Percentiles rank a stretch among this genome's conserved stretches.
phyloP scores from a whole-genome alignment of 352 stramenopile genomes.

The Peronospora tabacina region DNA sequence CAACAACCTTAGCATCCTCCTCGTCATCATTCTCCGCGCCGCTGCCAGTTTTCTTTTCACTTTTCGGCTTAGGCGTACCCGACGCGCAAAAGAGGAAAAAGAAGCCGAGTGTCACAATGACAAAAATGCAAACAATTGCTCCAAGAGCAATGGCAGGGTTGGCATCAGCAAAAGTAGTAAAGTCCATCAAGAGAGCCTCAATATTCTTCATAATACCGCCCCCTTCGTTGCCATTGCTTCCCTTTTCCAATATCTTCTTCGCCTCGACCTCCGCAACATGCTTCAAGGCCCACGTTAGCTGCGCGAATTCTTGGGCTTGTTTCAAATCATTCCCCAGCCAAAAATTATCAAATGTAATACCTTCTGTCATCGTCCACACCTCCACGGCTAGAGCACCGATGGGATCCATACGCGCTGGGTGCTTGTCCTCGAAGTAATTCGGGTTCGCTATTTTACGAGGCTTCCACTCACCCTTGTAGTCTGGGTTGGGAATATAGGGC shows the following conservation, averaged over 20 bases:
- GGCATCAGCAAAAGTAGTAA: conserved; percentile 43
- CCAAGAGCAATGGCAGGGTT: conserved; percentile 54
- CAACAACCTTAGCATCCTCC: conserved; percentile 33
- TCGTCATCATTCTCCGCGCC: conserved; percentile 29
- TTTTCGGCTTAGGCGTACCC: conserved; percentile 12
- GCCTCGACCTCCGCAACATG: conserved; percentile 53
- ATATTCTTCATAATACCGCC: conserved; percentile 38
- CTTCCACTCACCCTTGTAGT: conserved; percentile 88
- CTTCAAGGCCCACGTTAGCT: conserved; percentile 71
- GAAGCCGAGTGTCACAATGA: conserved; percentile 35
- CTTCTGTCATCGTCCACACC: conserved; percentile 87
- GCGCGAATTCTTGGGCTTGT: conserved; percentile 73
- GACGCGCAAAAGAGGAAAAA: conserved; percentile 63
- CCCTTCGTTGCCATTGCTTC: conserved; percentile 41
- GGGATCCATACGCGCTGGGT: conserved; percentile 74
- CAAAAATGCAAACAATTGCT: conserved; percentile 32
- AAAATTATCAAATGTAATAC: conserved; percentile 91
- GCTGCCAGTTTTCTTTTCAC: conserved; percentile 31
- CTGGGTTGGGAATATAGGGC: conserved; percentile 88
- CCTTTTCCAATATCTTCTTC: conserved; percentile 42
- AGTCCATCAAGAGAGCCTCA: conserved; percentile 31
- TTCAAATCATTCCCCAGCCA: conserved; percentile 80
- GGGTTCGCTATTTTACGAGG: conserved; percentile 89
- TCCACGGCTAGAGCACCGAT: conserved; percentile 89
- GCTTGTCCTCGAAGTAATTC: conserved; percentile 78